These are phyloP conservation scores for Hypocrella siamensis DNA, from an alignment of 2,329 filamentous ascomycete species.

Conservation along the genomic window DNA sequence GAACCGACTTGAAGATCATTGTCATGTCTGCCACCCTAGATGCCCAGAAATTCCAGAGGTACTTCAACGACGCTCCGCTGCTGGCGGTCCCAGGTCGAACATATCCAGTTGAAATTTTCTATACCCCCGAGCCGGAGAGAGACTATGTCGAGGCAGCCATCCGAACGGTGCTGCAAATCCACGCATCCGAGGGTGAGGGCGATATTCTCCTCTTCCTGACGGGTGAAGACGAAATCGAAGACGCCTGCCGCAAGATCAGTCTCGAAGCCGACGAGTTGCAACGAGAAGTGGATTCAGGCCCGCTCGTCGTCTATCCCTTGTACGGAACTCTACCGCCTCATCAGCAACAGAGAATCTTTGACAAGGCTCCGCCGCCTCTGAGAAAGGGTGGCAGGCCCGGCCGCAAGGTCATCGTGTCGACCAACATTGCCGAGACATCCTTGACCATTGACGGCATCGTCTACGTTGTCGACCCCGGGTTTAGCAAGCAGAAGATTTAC, in stretches of 20 bases:
- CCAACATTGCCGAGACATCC: conserved; percentile 95
- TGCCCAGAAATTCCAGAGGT: conserved; percentile 93
- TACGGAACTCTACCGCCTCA: conserved; percentile 86
- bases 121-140: conserved; percentile 87
- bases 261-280: conserved; percentile 86
- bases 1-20: conserved; percentile 89
- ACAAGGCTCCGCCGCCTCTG: conserved; percentile 61
- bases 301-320: conserved; percentile 77
- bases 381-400: conserved; percentile 68
- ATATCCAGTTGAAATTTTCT: conserved; percentile 95
- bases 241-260: conserved; percentile 80
- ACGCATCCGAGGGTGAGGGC: conserved; percentile 80
- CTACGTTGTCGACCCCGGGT: conserved; percentile 96
- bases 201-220: conserved; percentile 92
- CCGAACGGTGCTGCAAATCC: conserved; percentile 89
- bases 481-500: conserved; percentile 99
- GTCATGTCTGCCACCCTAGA: conserved; percentile 98
- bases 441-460: conserved; percentile 98
- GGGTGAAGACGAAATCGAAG: conserved; percentile 96
- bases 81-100: conserved; percentile 91
- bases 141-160: conserved; percentile 96
- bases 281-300: conserved; percentile 80
- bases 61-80: conserved; percentile 88
- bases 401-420: conserved; percentile 87
- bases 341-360: conserved; percentile 92